Percentiles rank a stretch among this genome's conserved stretches.
Conservation (phyloP, 805 yeast species). For the Lipomyces sp. region DNA sequence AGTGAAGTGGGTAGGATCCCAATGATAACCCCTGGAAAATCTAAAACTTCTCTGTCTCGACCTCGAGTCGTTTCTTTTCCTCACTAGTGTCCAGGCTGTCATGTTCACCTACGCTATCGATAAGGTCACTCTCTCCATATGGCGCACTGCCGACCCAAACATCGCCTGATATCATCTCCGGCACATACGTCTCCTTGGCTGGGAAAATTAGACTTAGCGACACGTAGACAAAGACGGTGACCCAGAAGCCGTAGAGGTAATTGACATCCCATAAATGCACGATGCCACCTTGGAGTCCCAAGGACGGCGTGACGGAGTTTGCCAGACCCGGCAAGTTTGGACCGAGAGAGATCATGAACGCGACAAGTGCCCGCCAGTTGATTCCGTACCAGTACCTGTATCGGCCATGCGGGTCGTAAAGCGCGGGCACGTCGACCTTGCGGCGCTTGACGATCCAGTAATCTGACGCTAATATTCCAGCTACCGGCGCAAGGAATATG, state of each 20-base stretch:
- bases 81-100: not conserved
- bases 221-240: conserved; percentile 32
- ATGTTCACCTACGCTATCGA: not conserved
- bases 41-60: not conserved
- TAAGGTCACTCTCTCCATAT: not conserved
- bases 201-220: conserved; percentile 35
- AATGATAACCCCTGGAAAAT: not conserved
- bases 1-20: too few species aligned
- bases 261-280: conserved; percentile 40
- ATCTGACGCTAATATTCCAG: conserved; percentile 35
- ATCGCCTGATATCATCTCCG: conserved; percentile 26
- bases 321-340: conserved; percentile 42
- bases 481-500: conserved; percentile 37
- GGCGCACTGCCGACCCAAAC: not conserved
- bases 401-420: conserved; percentile 44
- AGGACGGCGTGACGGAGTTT: conserved; percentile 31
- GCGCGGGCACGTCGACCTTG: conserved; percentile 35
- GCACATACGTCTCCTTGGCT: conserved; percentile 22
- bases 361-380: conserved; percentile 52
- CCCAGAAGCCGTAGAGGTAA: conserved; percentile 39
- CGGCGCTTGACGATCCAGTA: conserved; percentile 34
- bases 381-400: conserved; percentile 54
- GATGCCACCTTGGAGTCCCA: conserved; percentile 34
- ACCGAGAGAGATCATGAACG: conserved; percentile 41
- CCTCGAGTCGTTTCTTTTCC: not conserved